These are phyloP conservation scores for Juglanconis juglandina DNA, from an alignment of 2,329 filamentous ascomycete species.

Conservation along the genomic window DNA sequence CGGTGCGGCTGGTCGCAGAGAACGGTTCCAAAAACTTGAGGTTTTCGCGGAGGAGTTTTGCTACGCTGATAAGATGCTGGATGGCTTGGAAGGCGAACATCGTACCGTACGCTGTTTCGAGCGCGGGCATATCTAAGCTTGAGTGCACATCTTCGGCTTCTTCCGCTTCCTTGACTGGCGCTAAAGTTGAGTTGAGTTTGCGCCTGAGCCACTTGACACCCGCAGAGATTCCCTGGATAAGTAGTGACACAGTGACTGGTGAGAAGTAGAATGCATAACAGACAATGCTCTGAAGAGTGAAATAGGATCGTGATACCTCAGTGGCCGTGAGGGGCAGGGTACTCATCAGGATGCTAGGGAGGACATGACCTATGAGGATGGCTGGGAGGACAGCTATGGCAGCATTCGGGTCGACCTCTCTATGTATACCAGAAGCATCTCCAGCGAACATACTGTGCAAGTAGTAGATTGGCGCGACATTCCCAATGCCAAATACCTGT, in stretches of 20 bases:
- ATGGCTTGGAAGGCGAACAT: not conserved
- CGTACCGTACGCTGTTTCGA: constrained; percentile 4
- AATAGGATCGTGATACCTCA: constrained; percentile 7
- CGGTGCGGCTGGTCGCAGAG: not conserved
- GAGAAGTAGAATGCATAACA: constrained; percentile 4
- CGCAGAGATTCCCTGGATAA: constrained; percentile 1
- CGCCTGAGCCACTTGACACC: not conserved
- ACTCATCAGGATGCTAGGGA: constrained; percentile 6
- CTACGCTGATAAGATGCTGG: constrained; percentile 1
- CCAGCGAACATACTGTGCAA: not conserved
- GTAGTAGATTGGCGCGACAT: constrained; percentile 13
- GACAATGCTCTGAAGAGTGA: constrained; percentile 3
- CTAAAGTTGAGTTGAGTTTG: not conserved
- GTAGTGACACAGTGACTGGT: not conserved
- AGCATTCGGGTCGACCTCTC: not conserved
- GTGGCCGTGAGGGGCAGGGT: constrained; percentile 10
- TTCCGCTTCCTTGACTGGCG: not conserved
- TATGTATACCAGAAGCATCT: not conserved
- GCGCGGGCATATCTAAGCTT: not conserved
- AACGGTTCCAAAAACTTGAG: not conserved
- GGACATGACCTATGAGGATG: constrained; percentile 3
- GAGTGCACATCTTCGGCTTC: not conserved
- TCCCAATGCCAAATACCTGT: constrained; percentile 9
- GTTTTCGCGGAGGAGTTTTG: not conserved
- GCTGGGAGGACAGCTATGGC: constrained; percentile 9